phyloP scores from a whole-genome alignment of 2,329 filamentous ascomycete genomes.

The Aspergillus persii region DNA sequence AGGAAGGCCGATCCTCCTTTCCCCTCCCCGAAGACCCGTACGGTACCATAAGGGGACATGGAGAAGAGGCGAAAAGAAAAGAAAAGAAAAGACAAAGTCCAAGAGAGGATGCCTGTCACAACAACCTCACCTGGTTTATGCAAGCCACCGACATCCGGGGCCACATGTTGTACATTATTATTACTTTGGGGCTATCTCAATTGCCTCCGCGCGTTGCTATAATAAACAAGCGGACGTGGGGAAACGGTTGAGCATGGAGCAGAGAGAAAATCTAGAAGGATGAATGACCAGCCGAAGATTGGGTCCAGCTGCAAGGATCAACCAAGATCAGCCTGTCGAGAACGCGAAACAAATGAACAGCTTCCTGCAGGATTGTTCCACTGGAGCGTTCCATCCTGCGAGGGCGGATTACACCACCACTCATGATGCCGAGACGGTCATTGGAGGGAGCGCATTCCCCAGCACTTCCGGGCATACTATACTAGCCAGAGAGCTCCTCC shows the following conservation, averaged over 20 bases:
- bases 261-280: constrained; percentile 8
- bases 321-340: constrained; percentile 3
- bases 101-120: not conserved
- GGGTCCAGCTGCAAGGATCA: constrained; percentile 12
- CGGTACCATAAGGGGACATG: not conserved
- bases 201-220: not conserved
- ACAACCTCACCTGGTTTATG: not conserved
- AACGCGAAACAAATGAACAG: not conserved
- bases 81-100: not conserved
- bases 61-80: not conserved
- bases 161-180: not conserved
- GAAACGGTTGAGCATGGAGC: not conserved
- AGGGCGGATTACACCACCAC: constrained; percentile 17
- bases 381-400: constrained; percentile 14
- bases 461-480: not conserved
- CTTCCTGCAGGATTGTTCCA: constrained; percentile 7
- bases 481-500: not conserved
- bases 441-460: constrained; percentile 15
- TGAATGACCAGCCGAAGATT: constrained; percentile 5
- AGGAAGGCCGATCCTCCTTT: not conserved
- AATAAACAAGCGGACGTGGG: constrained; percentile 3
- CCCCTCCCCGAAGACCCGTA: not conserved
- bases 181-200: not conserved
- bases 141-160: constrained; percentile 5
- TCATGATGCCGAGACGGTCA: constrained; percentile 16